A percentile compares a stretch with the other conserved stretches of the same genome.
Conservation (phyloP, 2,329 filamentous ascomycete genomes). For the Neopestalotiopsis sp. region DNA sequence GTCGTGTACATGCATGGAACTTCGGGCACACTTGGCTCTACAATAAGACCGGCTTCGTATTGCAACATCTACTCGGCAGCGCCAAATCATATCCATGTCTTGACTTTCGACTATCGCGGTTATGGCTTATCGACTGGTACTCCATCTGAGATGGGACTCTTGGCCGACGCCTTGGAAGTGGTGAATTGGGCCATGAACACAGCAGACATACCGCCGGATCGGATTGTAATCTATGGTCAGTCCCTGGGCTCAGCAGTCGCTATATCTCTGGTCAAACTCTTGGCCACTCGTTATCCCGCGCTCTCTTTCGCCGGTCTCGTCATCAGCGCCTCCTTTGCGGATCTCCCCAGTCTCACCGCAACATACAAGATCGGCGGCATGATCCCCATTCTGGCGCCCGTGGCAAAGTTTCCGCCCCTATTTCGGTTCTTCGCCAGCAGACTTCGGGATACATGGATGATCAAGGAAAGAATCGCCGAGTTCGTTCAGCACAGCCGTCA, state of each 20-base stretch:
- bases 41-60: conserved; percentile 60
- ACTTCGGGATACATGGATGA: conserved; percentile 57
- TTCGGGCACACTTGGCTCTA: conserved; percentile 60
- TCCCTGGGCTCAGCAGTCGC: conserved; percentile 60
- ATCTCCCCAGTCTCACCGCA: conserved; percentile 57
- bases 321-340: conserved; percentile 61
- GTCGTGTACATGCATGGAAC: conserved; percentile 62
- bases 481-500: conserved; percentile 42
- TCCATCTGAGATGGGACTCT: conserved; percentile 61
- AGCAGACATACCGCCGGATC: conserved; percentile 56
- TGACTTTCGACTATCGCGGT: conserved; percentile 67
- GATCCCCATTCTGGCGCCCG: conserved; percentile 58
- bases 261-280: conserved; percentile 36
- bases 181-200: conserved; percentile 59
- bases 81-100: conserved; percentile 58
- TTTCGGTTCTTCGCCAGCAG: conserved; percentile 52
- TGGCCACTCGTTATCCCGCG: conserved; percentile 39
- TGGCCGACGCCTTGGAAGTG: conserved; percentile 58
- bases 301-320: conserved; percentile 59
- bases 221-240: conserved; percentile 65
- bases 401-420: conserved; percentile 52
- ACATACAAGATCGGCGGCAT: conserved; percentile 63
- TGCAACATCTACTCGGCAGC: conserved; percentile 57
- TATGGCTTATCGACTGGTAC: conserved; percentile 59
- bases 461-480: conserved; percentile 51